Percentiles rank a stretch among this genome's conserved stretches.
Evolutionary conservation across 345 rosid species (phyloP).

Genomic region (Citrus australasica): DNA sequence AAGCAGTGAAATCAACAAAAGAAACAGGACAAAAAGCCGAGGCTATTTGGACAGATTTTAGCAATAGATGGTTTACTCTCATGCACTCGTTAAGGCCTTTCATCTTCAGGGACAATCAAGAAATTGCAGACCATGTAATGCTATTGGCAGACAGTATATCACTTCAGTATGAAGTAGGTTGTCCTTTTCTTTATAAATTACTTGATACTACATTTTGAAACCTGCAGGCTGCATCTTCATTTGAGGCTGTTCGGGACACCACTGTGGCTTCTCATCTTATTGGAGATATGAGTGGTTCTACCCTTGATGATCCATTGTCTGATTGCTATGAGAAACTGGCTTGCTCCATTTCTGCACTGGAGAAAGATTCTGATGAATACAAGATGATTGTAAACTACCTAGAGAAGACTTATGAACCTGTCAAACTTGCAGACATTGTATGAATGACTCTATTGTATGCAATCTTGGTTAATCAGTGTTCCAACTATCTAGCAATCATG

Average conservation of each 20-base stretch:
- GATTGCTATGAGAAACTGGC: conserved; percentile 51
- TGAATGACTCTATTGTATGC: neutral
- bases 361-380: conserved; percentile 66
- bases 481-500: neutral
- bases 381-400: conserved; percentile 65
- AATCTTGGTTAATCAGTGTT: neutral
- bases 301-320: conserved; percentile 70
- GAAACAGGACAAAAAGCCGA: conserved; percentile 53
- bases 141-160: neutral
- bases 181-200: neutral
- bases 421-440: conserved; percentile 67
- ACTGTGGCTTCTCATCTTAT: conserved; percentile 66
- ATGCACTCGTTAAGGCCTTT: conserved; percentile 66
- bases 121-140: conserved; percentile 72
- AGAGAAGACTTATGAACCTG: conserved; percentile 70
- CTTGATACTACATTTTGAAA: neutral
- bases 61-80: conserved; percentile 73
- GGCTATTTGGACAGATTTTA: conserved; percentile 67
- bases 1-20: conserved; percentile 41
- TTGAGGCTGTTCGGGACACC: conserved; percentile 64
- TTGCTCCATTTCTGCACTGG: conserved; percentile 51
- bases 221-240: conserved; percentile 58
- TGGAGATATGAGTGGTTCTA: conserved; percentile 63
- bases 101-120: conserved; percentile 54
- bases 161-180: neutral